These are phyloP conservation scores for Rhodamnia argentea DNA, from an alignment of 345 rosid species.

Conservation along the genomic window DNA sequence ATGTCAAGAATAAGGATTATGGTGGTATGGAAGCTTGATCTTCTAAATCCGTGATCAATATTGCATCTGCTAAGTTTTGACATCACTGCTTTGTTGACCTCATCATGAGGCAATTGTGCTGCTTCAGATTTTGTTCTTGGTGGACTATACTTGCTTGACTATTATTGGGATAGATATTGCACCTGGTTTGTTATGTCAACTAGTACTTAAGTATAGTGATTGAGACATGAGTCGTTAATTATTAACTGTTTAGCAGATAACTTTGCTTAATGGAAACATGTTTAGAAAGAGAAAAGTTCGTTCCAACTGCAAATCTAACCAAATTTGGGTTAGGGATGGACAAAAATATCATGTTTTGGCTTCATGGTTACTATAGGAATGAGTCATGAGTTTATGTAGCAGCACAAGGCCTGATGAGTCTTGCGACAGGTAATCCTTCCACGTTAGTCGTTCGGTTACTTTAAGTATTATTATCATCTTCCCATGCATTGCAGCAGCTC, in stretches of 20 bases:
- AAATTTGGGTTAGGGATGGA: neutral
- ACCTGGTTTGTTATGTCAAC: neutral
- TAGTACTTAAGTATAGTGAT: too few species aligned
- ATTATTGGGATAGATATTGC: neutral
- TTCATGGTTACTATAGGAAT: neutral
- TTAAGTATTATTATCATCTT: neutral
- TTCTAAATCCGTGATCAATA: neutral
- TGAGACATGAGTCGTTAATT: too few species aligned
- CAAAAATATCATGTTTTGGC: neutral
- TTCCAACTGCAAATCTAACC: too few species aligned
- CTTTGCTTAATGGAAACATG: neutral
- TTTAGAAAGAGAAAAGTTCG: neutral
- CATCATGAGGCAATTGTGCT: neutral
- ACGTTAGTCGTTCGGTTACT: neutral
- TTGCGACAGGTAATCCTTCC: neutral
- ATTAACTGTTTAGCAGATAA: neutral
- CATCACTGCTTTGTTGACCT: neutral
- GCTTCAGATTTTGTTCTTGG: neutral
- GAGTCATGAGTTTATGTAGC: neutral
- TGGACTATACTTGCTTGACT: neutral
- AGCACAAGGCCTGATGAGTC: neutral
- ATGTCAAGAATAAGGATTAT: conserved; percentile 86
- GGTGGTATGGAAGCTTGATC: conserved; percentile 53
- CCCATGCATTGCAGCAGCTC: neutral
- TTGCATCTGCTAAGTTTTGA: neutral